Evolutionary conservation across 306 rosid genomes (phyloP).

Genomic region (Gastrolobium villosum): DNA sequence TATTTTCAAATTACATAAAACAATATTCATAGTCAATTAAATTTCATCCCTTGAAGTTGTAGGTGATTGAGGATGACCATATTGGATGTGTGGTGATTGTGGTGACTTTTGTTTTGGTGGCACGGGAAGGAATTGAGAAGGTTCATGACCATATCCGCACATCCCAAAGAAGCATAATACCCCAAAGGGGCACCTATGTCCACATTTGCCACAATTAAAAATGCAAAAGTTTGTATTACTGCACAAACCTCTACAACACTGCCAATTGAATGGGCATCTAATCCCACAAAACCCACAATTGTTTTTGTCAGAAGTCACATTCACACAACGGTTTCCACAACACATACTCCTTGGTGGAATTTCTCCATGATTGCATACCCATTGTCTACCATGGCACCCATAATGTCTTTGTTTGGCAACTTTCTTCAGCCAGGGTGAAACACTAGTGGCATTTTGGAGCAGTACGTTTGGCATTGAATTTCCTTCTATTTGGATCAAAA

Average conservation of each 20-base stretch:
- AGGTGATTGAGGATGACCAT: not conserved
- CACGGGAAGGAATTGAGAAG: not conserved
- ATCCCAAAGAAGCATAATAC: constrained; percentile 64
- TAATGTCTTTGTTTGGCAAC: constrained; percentile 5
- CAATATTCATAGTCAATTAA: not conserved
- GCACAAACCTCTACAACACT: constrained; percentile 74
- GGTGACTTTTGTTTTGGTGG: not conserved
- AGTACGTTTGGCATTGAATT: constrained; percentile 3
- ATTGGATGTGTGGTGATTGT: not conserved
- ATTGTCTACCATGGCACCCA: constrained; percentile 55
- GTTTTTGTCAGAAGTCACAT: constrained; percentile 54
- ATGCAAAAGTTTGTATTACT: constrained; percentile 48
- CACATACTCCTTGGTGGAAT: constrained; percentile 48
- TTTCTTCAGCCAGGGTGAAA: constrained; percentile 58
- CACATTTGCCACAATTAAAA: constrained; percentile 80
- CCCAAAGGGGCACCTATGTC: constrained; percentile 61
- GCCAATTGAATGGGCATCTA: constrained; percentile 59
- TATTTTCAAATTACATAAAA: not conserved
- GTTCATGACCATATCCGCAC: constrained; percentile 65
- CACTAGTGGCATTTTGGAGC: constrained; percentile 21
- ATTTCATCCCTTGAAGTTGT: not conserved
- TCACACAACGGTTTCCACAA: constrained; percentile 68
- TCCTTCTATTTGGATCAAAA: constrained; percentile 37
- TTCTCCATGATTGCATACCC: constrained; percentile 54
- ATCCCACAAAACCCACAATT: constrained; percentile 69